Evolutionary conservation across 2,329 filamentous ascomycete species (phyloP).

Genomic region (Neofusicoccum kwambonambiense): DNA sequence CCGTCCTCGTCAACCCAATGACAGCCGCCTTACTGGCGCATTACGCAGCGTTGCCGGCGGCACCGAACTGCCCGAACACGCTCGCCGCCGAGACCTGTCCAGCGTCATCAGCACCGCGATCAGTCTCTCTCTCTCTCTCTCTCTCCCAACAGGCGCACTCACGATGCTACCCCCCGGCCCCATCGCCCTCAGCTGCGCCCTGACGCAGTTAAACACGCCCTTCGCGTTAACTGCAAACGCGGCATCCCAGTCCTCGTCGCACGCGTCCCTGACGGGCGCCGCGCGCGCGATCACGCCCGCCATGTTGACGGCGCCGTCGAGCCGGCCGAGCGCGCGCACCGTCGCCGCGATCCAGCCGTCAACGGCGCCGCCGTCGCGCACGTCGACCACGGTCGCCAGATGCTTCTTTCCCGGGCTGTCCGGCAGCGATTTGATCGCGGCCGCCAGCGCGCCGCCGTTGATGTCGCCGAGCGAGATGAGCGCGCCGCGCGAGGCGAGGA

Average conservation of each 20-base stretch:
- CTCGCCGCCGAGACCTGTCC: constrained; percentile 23
- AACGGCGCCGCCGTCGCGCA: constrained; percentile 49
- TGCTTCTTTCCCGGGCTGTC: constrained; percentile 26
- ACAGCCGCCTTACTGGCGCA: constrained; percentile 22
- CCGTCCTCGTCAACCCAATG: constrained; percentile 31
- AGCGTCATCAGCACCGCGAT: constrained; percentile 16
- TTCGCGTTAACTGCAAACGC: constrained; percentile 40
- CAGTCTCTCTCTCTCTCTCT: too few relatives aligned
- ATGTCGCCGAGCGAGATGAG: constrained; percentile 38
- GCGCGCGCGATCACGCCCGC: constrained; percentile 42
- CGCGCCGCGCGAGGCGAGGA: constrained; percentile 35
- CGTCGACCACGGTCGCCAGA: constrained; percentile 40
- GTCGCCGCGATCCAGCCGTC: constrained; percentile 51
- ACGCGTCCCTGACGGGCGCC: constrained; percentile 28
- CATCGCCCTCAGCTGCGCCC: constrained; percentile 40
- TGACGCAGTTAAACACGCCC: constrained; percentile 40
- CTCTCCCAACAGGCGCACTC: constrained; percentile 31
- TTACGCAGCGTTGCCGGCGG: neutral
- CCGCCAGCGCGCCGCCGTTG: neutral
- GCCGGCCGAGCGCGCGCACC: constrained; percentile 39
- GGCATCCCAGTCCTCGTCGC: constrained; percentile 41
- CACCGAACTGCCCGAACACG: neutral
- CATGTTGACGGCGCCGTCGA: constrained; percentile 58
- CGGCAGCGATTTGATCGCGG: constrained; percentile 19
- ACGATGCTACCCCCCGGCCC: constrained; percentile 33